Evolutionary conservation across 106 monocot genomes (phyloP).

Genomic region (Ottelia alismoides): DNA sequence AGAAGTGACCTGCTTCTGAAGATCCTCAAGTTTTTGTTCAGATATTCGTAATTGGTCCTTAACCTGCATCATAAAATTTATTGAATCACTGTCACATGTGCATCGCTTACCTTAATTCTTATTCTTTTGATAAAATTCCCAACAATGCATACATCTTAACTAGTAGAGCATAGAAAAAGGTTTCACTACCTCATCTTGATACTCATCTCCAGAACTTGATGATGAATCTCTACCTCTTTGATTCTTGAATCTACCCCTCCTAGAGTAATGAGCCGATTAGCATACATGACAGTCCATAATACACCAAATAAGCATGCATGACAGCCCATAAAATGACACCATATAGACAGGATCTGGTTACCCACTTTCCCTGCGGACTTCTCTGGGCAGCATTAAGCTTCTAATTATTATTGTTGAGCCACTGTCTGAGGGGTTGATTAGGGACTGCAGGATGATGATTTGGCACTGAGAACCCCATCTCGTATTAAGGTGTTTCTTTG

Average conservation of each 20-base stretch:
- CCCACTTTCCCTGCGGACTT: not conserved
- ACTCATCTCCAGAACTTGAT: slow-evolving; percentile 49
- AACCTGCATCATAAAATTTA: slow-evolving; percentile 20
- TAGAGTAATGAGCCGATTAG: not conserved
- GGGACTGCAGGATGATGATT: no score
- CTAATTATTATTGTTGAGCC: not conserved
- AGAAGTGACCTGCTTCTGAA: slow-evolving; percentile 71
- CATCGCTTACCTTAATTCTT: no score
- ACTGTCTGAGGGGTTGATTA: no score
- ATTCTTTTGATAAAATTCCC: no score
- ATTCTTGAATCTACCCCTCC: slow-evolving; percentile 25
- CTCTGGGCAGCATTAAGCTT: not conserved
- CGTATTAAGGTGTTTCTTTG: no score
- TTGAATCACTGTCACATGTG: no score
- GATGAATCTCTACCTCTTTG: slow-evolving; percentile 46
- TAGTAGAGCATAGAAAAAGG: not conserved
- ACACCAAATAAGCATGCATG: not conserved
- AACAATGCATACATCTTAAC: not conserved
- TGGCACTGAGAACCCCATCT: no score
- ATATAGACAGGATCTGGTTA: not conserved
- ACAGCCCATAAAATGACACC: not conserved
- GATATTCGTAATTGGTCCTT: slow-evolving; percentile 45
- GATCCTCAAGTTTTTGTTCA: slow-evolving; percentile 41
- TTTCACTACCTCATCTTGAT: slow-evolving; percentile 31
- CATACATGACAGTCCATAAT: not conserved